Base-by-base conservation (phyloP, 2,329 filamentous ascomycete genomes). In the Cladosporium sp. region DNA sequence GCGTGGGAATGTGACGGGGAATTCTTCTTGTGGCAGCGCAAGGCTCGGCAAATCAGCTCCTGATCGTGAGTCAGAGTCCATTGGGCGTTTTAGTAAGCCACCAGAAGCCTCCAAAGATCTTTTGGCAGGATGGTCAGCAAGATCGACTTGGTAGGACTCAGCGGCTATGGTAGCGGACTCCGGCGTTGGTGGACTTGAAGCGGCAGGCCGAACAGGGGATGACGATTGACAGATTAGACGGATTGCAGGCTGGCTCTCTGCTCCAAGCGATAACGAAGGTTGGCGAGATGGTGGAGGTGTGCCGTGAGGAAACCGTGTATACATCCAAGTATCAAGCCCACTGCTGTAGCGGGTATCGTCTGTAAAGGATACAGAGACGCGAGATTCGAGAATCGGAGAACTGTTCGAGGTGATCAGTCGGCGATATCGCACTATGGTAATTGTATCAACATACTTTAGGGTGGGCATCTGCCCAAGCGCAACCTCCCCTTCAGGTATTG, bases 331-430 rank as follows among this genome's bases (percentile, higher is more conserved):
- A 25, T 49, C 51, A 2, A 71, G 59, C 12, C 63, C 60, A 9
- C 70, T 66, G 14, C 59, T 62, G 14, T 64, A 65, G 36, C 62
- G 59, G 17, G 67, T 61, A 17, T 70, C 67, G 40, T 71, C 69
- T 34, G 68, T 63, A 45, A 72, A 68, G n/a, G 65, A 67, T 8
- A 73, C 64, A 5, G 70, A 72, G 8, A 73, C 69, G 39, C 61
- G 62, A 19, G 70, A 71, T 14, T 72, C 70, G 40, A 70, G 49
- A 12, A 73, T 67, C 19, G 65, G 55, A 36, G 42, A 58, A 39
- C 56, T 58, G 38, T 22, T 43, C 34, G 12, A 15, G 3, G 1
- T 1, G 20, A 11, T 56, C 7, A 56, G 51, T 9, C 3, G 25
- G 3, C 19, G 1, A 14, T 12, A 3, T 47, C 9, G 6, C 5